phyloP scores from a whole-genome alignment of 106 monocot species.

The Apostasia ramifera region DNA sequence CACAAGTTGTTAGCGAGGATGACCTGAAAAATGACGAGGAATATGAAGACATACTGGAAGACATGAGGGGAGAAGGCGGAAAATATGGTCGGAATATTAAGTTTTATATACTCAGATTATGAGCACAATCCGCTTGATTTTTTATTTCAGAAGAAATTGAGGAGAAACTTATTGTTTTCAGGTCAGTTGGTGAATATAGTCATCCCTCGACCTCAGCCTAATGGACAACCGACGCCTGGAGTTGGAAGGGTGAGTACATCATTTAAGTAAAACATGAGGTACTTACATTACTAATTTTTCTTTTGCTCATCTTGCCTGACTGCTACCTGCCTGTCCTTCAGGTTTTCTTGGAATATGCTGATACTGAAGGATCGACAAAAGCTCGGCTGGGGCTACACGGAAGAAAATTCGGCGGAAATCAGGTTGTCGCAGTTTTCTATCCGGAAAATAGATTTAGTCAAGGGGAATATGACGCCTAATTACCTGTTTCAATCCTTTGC shows the following conservation, averaged over 20 bases:
- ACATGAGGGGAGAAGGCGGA: conserved; percentile 80
- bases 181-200: conserved; percentile 79
- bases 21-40: conserved; percentile 83
- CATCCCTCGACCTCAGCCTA: conserved; percentile 66
- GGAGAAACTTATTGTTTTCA: conserved; percentile 14
- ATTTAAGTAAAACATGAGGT: not conserved
- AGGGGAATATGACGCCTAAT: conserved; percentile 38
- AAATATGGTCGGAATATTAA: conserved; percentile 57
- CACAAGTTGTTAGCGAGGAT: conserved; percentile 52
- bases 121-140: not conserved
- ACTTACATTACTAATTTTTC: too few relatives aligned
- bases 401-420: conserved; percentile 54
- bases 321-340: not conserved
- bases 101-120: not conserved
- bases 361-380: conserved; percentile 37
- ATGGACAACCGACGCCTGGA: conserved; percentile 46
- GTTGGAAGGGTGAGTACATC: conserved; percentile 70
- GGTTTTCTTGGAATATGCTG: conserved; percentile 60
- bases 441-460: conserved; percentile 50
- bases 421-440: conserved; percentile 48
- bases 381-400: conserved; percentile 41
- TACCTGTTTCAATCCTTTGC: not conserved
- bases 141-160: not conserved
- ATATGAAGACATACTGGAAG: conserved; percentile 84
- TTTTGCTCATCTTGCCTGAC: too few relatives aligned